A percentile compares a stretch with the other conserved stretches of the same genome.
These are phyloP conservation scores for Musa schizocarpa DNA, from an alignment of 176 grass and related monocot species.

Conservation along the genomic window DNA sequence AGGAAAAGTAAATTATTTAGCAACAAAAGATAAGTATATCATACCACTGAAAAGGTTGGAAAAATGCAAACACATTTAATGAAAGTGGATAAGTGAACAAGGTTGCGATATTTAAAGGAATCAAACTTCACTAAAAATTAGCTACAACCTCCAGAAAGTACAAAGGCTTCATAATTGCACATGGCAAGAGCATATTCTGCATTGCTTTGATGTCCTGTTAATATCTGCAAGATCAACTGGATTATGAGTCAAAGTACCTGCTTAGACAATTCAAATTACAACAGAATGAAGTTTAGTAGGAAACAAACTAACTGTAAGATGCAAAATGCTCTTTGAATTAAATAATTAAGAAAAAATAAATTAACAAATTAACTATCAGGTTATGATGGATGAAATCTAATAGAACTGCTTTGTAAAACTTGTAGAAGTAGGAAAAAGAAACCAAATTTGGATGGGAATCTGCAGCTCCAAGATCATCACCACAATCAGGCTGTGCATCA, in stretches of 20 bases:
- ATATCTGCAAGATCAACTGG: conserved; percentile 51
- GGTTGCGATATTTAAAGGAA: background rate
- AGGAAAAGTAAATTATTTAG: background rate
- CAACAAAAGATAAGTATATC: background rate
- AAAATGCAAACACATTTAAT: background rate
- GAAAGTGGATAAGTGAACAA: background rate
- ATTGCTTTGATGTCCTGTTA: conserved; percentile 83
- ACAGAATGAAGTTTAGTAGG: background rate
- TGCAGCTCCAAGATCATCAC: conserved; percentile 47
- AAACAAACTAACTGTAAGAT: background rate
- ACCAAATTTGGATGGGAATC: conserved; percentile 79
- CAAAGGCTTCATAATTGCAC: conserved; percentile 79
- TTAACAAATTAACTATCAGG: background rate
- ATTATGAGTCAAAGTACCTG: conserved; percentile 6
- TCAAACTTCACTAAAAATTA: background rate
- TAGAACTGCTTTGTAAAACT: background rate
- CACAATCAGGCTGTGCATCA: conserved; percentile 70
- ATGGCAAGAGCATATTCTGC: conserved; percentile 89
- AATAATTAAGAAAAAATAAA: background rate
- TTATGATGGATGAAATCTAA: background rate
- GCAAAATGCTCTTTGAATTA: background rate
- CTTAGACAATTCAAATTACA: conserved; percentile 5
- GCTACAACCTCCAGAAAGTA: conserved; percentile 75
- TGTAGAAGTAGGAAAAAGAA: background rate
- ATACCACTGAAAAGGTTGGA: too few relatives aligned